Evolutionary conservation across 106 monocot species (phyloP), one percentile per base, ranked within the genome.

Genomic region (Vanilla planifolia): DNA sequence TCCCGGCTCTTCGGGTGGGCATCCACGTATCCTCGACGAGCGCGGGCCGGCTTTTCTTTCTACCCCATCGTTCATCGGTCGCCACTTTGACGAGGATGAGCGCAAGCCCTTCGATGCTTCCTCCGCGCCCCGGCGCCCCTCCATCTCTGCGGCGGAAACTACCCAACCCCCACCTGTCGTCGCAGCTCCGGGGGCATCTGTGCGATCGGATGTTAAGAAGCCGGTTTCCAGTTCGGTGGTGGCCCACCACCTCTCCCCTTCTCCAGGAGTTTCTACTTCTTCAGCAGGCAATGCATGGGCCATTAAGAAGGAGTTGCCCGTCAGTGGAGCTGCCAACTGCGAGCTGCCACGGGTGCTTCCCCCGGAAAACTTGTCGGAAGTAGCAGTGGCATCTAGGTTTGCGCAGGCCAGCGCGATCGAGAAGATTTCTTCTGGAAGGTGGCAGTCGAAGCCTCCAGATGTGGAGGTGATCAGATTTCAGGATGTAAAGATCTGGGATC

Each of bases 71-170:
- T 47, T 55, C 45, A 82, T 85, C 51, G 89, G 89, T 5, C 80
- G 74, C 60, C 83, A 95, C 80, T 95, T 95, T 68, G 94, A 95
- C 26, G 94, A 95, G 74, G 94, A 95, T 68, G 94, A 95, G 78
- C 86, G 94, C 63, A 95, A 85, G 68, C 94, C 94, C 27, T 95
- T 95, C 57, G 89, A 95, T 13, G 56, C 79, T n/a, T 55, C 75
- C 43, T 67, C 83, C 37, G 71, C 71, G 8, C 24, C 50, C 62
- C 71, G 40, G 63, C 17, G 68, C 26, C 51, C 59, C 28, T 70
- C 66, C 24, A 21, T 35, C 8, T 33, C 16, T 0, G 20, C 35
- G 8, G 33, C 19, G 17, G 57, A 57, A 17, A 0, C 57, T 35
- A 35, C 19, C 16, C 42, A 34, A 7, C 8, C 82, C 28, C 39